Conservation (phyloP, 2,329 filamentous ascomycete species). For the Hortaea sp. region DNA sequence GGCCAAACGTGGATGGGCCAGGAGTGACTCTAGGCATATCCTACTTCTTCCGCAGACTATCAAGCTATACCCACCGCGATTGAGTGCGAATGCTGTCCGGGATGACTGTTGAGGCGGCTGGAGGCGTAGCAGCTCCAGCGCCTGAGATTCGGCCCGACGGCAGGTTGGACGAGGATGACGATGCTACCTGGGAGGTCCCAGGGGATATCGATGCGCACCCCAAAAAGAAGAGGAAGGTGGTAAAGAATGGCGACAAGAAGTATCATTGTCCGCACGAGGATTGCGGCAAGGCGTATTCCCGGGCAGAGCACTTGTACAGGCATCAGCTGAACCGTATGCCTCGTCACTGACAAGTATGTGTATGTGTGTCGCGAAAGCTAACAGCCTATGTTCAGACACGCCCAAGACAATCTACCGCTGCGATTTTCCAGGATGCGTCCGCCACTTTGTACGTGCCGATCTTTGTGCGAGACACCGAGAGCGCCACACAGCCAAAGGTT, state of each 20-base stretch:
- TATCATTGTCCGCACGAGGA: slow-evolving; percentile 64
- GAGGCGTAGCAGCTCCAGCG: background rate
- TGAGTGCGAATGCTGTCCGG: background rate
- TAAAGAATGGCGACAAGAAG: slow-evolving; percentile 51
- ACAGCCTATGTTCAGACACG: slow-evolving; percentile 48
- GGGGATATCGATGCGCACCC: slow-evolving; percentile 14
- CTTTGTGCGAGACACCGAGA: slow-evolving; percentile 61
- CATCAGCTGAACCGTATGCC: slow-evolving; percentile 85
- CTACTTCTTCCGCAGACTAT: background rate
- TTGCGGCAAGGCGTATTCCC: slow-evolving; percentile 92
- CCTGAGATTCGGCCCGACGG: background rate
- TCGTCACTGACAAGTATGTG: background rate
- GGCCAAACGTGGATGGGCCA: slow-evolving; percentile 7
- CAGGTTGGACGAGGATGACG: slow-evolving; percentile 3
- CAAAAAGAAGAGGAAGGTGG: slow-evolving; percentile 24
- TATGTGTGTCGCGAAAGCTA: background rate
- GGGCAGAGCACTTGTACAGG: slow-evolving; percentile 91
- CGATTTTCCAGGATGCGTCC: slow-evolving; percentile 81
- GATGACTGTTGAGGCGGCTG: slow-evolving; percentile 1
- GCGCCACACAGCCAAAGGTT: slow-evolving; percentile 52
- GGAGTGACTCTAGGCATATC: slow-evolving; percentile 8
- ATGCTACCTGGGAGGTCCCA: slow-evolving; percentile 11
- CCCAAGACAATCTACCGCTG: slow-evolving; percentile 93
- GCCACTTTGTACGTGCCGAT: slow-evolving; percentile 88
- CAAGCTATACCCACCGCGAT: background rate